Percentiles rank a stretch among this genome's conserved stretches.
Conservation (phyloP, 1,284 basidiomycete species). For the Cystobasidiaceae sp. region DNA sequence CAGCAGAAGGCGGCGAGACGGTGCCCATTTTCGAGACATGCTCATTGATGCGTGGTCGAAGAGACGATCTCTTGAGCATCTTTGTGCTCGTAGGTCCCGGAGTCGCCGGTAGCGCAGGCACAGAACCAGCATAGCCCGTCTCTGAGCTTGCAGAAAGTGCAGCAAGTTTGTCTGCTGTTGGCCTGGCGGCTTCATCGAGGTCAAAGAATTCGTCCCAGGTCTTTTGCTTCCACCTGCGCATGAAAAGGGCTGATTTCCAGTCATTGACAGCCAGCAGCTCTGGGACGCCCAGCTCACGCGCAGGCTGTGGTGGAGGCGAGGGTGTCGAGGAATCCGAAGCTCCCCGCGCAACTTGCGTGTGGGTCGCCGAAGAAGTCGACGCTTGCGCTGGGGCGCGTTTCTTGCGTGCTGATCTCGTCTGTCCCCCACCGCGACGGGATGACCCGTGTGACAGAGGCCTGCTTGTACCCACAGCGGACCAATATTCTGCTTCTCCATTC, state of each 20-base stretch:
- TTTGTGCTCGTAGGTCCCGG: not conserved
- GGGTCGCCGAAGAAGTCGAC: no score
- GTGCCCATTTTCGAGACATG: not conserved
- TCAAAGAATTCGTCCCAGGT: conserved; percentile 35
- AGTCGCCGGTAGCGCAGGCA: not conserved
- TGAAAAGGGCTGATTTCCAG: conserved; percentile 31
- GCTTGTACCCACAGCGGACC: not conserved
- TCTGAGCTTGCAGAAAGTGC: not conserved
- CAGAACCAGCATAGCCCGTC: not conserved
- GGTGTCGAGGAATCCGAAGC: no score
- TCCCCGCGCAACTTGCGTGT: no score
- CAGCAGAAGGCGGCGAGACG: not conserved
- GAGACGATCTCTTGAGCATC: no score
- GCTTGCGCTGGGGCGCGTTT: no score
- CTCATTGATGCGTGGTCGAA: conserved; percentile 9
- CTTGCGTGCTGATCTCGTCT: no score
- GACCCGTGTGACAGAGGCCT: no score
- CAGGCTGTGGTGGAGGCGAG: no score
- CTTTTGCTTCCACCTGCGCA: conserved; percentile 36
- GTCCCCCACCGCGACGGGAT: no score
- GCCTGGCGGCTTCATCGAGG: conserved; percentile 14
- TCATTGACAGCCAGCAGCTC: conserved; percentile 3
- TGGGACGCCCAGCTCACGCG: not conserved
- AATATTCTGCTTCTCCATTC: conserved; percentile 21
- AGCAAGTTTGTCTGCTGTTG: conserved; percentile 22